Base-by-base conservation (phyloP, 257 asterid genomes). In the Pogostemon cablin region DNA sequence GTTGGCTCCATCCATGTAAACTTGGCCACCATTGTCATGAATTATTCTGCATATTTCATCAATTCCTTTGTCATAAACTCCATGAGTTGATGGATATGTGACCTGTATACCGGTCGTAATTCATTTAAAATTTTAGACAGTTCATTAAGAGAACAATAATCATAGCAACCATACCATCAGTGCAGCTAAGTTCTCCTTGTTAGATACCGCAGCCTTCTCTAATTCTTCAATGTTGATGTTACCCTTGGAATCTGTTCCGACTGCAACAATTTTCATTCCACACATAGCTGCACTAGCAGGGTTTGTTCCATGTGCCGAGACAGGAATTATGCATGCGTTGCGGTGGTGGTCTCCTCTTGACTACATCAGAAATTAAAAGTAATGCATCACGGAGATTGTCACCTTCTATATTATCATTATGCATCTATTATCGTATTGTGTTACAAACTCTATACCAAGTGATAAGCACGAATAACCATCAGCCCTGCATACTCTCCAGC, bases 261-360 rank as follows among this genome's bases (percentile, higher is more conserved):
- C 89, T 11, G 98, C 81, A 66, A 93, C 97, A 47, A 93, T 93
- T 79, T 90, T 88, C 97, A 93, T 93, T 53, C 98, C 98, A 71
- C 98, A 93, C 97, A 90, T 93, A 34, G 97, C 96, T 9, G 97
- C 97, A 79, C 96, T 90, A 59, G 98, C 98, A 38, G 98, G 98
- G 82, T 93, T 90, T 41, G 98, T 93, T 80, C 98, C 98, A 43
- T 93, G 98, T 39, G 98, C 98, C 34, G 98, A 93, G 72, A 90
- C 97, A 6, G 97, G 98, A 68, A 93, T 93, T 84, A 93, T 90
- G 90, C 98, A 93, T 9, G 89, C 96, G 40, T 87, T 82, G 57
- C 98, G 87, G 81, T 93, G 96, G 80, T 82, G 83, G 81, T 93
- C 98, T 61, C 97, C 98, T 81, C 92, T 88, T 25, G 97, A 79